Evolutionary conservation across 768 basidiomycete species (phyloP).

Genomic region (Agaricus bisporus): DNA sequence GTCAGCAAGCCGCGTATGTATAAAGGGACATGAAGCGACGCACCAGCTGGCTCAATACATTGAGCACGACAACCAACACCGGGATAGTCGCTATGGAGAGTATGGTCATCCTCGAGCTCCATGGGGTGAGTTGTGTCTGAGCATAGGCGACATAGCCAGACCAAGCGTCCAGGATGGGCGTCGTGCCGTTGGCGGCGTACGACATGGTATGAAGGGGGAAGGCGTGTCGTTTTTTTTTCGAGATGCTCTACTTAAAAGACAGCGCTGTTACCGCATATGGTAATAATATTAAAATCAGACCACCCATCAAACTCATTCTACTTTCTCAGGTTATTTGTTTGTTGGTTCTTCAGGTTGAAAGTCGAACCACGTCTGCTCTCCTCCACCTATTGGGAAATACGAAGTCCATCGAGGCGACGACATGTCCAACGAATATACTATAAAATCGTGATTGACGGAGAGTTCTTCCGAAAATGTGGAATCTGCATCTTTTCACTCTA

Average conservation of each 20-base stretch:
- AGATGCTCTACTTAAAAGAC: too few species aligned
- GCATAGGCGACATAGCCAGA: conserved; percentile 35
- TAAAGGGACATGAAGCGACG: conserved; percentile 17
- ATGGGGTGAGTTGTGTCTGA: conserved; percentile 31
- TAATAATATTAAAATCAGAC: not conserved
- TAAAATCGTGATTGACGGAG: too few species aligned
- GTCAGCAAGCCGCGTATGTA: not conserved
- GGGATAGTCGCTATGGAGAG: conserved; percentile 63
- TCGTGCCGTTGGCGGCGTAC: conserved; percentile 31
- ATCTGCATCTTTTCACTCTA: too few species aligned
- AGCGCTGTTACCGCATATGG: not conserved
- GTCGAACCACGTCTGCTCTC: conserved; percentile 26
- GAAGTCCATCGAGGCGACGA: too few species aligned
- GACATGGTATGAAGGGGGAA: conserved; percentile 26
- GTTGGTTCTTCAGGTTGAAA: not conserved
- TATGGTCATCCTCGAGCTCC: conserved; percentile 30
- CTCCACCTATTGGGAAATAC: too few species aligned
- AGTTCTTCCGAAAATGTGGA: too few species aligned
- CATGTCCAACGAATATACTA: too few species aligned
- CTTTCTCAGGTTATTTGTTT: too few species aligned
- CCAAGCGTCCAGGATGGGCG: conserved; percentile 36
- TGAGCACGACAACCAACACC: conserved; percentile 59
- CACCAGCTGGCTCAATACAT: conserved; percentile 78
- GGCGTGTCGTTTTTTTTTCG: too few species aligned
- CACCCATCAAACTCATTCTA: too few species aligned